Base-by-base conservation (phyloP, 495 filamentous ascomycete species). In the Aspergillus nidulans region DNA sequence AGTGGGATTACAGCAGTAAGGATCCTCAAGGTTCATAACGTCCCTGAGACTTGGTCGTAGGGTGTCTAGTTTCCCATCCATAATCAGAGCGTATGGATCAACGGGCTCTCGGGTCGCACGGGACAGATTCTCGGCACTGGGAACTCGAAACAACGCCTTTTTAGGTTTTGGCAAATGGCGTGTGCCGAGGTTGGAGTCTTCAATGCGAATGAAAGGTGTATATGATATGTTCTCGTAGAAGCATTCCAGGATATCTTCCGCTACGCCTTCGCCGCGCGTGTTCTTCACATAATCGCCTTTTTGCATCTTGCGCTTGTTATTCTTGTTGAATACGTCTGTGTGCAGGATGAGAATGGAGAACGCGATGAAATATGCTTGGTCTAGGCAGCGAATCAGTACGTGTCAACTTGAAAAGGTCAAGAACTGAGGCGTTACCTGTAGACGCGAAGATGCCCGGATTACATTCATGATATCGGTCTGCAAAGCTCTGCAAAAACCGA, bases 281-380 rank as follows among this genome's bases (percentile, higher is more conserved):
- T 97, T 97, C 69, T 95, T 97, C 49, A 96, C 80, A 68, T 99
- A 99, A 56, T 97, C 94, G 0, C 78, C 77, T 61, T 95, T 95
- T 66, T 96, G 91, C 94, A 99, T 99, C 70, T 97, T 99, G 63
- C 92, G 83, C 72, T 96, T 97, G 69, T 97, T 97, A 76, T 97
- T 97, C 69, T 92, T 96, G 77, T 99, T 99, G 82, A 97, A 97
- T 10, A 95, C 90, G 66, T 99, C 94, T 0, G 94, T 97, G 62
- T 99, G 94, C 16, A 99, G 76, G 58, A 99, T 96, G 38, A 99
- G 75, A 39, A 97, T 85, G 1, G 95, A 97, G 63, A 97, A 99
- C 15, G 94, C 90, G 60, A 97, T 91, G 64, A 97, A 95, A 69
- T 97, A 96, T 38, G 94, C 91, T 72, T 97, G 89, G 60, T 97